Conservation (phyloP, 2,329 filamentous ascomycete genomes). For the Clonostachys rhizophaga region DNA sequence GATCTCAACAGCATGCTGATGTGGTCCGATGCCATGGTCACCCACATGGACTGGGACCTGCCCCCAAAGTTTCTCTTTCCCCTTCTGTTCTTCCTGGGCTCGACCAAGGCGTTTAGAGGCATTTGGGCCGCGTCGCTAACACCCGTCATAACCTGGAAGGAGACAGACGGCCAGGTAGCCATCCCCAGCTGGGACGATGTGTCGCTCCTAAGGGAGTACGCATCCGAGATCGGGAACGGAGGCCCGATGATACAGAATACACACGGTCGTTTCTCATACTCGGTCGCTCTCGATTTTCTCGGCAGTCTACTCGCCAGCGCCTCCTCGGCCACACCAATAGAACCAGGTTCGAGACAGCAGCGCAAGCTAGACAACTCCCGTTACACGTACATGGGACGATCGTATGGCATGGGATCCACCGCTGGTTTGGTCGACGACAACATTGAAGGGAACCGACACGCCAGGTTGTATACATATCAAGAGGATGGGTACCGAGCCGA, state of each 20-base stretch:
- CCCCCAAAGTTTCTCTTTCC: not conserved
- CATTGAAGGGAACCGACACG: constrained; percentile 1
- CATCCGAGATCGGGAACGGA: constrained; percentile 8
- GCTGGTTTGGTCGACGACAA: constrained; percentile 8
- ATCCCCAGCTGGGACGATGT: constrained; percentile 10
- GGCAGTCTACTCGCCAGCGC: constrained; percentile 11
- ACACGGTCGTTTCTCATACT: constrained; percentile 14
- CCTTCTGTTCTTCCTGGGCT: not conserved
- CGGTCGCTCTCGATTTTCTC: constrained; percentile 12
- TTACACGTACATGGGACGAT: constrained; percentile 16
- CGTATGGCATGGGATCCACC: constrained; percentile 16
- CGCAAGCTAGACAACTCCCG: constrained; percentile 15
- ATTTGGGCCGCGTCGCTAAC: constrained; percentile 15
- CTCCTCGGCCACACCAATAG: constrained; percentile 10
- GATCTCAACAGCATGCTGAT: not conserved
- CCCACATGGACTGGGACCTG: constrained; percentile 1
- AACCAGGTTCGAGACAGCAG: constrained; percentile 9
- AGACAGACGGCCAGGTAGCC: constrained; percentile 7
- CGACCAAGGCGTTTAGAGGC: not conserved
- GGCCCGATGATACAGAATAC: constrained; percentile 9
- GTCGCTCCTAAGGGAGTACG: constrained; percentile 12
- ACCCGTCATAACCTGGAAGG: constrained; percentile 7
- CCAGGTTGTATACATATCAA: constrained; percentile 18
- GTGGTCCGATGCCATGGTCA: not conserved
- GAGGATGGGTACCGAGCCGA: constrained; percentile 22